A percentile compares a stretch with the other conserved stretches of the same genome.
Conservation (phyloP, 176 grass and related monocot species). For the Oryza glumipatula region DNA sequence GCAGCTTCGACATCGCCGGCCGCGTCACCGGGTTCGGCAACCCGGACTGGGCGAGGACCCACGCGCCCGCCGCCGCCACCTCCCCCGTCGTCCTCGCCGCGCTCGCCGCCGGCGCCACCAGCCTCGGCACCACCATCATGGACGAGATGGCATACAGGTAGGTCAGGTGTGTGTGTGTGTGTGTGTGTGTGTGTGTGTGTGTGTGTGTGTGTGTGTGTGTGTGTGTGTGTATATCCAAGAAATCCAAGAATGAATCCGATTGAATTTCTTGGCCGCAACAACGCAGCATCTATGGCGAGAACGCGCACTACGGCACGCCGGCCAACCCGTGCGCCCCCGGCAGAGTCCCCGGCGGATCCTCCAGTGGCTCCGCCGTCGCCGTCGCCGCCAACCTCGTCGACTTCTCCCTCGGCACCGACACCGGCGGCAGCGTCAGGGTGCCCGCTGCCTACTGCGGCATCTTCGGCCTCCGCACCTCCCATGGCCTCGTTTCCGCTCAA, state of each 20-base stretch:
- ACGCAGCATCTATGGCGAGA: conserved; percentile 85
- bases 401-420: conserved; percentile 84
- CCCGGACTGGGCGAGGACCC: conserved; percentile 76
- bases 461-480: conserved; percentile 85
- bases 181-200: too few species aligned
- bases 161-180: too few species aligned
- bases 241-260: neutral
- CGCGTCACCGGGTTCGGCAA: conserved; percentile 75
- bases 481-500: conserved; percentile 53
- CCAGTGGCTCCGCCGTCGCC: conserved; percentile 83
- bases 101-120: conserved; percentile 66
- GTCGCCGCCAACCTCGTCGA: conserved; percentile 74
- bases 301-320: conserved; percentile 85
- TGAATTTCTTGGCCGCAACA: neutral
- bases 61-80: conserved; percentile 57
- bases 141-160: conserved; percentile 94
- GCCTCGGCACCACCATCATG: conserved; percentile 84
- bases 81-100: conserved; percentile 69
- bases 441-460: conserved; percentile 87
- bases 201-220: too few species aligned
- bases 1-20: conserved; percentile 81
- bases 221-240: too few species aligned
- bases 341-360: conserved; percentile 84
- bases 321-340: conserved; percentile 74
- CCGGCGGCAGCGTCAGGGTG: conserved; percentile 86